phyloP scores from a whole-genome alignment of 1,284 basidiomycete genomes.

The Leccinum solheimii region DNA sequence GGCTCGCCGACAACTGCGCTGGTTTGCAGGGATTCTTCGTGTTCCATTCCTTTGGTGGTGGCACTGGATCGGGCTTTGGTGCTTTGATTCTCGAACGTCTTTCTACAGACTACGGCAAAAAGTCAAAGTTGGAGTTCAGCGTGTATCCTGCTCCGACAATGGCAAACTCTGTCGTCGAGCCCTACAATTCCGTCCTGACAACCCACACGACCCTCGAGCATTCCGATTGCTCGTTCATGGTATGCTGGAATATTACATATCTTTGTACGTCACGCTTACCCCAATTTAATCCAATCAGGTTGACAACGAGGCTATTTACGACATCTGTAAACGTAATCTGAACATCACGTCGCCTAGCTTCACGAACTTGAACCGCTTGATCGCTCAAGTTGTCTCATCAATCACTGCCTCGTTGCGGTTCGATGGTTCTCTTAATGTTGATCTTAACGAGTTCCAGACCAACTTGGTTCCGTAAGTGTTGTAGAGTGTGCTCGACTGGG shows the following conservation, averaged over 20 bases:
- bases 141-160: conserved; percentile 96
- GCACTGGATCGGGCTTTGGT: conserved; percentile 99
- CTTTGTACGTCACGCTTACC: conserved; percentile 1
- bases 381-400: conserved; percentile 89
- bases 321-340: conserved; percentile 91
- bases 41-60: conserved; percentile 99
- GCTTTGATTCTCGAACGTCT: conserved; percentile 96
- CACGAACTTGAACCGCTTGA: conserved; percentile 87
- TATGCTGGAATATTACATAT: conserved; percentile 33
- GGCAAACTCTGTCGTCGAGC: conserved; percentile 97
- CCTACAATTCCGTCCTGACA: conserved; percentile 98
- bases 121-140: conserved; percentile 98
- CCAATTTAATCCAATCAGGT: conserved; percentile 48
- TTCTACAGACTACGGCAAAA: conserved; percentile 98
- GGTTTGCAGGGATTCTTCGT: conserved; percentile 99
- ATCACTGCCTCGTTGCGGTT: conserved; percentile 73
- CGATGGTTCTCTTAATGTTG: conserved; percentile 89
- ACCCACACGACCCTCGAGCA: conserved; percentile 99
- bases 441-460: conserved; percentile 93
- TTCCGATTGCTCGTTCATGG: conserved; percentile 99
- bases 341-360: conserved; percentile 79
- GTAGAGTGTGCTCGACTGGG: conserved; percentile 4
- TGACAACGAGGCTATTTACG: conserved; percentile 94
- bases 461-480: conserved; percentile 73
- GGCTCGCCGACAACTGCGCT: conserved; percentile 95